Evolutionary conservation across 2,329 filamentous ascomycete species (phyloP).

Genomic region (Hansfordia pulvinata): DNA sequence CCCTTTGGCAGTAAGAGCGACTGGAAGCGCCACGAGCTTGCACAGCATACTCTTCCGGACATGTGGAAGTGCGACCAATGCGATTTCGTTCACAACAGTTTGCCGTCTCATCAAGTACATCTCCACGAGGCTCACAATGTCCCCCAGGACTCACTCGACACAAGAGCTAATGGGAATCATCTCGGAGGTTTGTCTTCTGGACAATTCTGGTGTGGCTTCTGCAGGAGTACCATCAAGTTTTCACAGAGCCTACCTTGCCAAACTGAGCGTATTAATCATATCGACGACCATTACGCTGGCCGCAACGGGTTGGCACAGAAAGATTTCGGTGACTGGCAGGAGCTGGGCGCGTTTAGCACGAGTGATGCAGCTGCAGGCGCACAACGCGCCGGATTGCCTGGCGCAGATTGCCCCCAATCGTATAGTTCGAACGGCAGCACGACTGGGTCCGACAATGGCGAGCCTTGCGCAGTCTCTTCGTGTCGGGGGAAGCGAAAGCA

Average conservation of each 20-base stretch:
- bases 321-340: slow-evolving; percentile 42
- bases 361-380: slow-evolving; percentile 2
- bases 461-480: no score
- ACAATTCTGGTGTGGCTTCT: slow-evolving; percentile 96
- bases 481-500: no score
- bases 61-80: slow-evolving; percentile 54
- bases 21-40: slow-evolving; percentile 83
- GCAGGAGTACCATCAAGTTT: slow-evolving; percentile 42
- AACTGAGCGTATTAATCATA: slow-evolving; percentile 52
- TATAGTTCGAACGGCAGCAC: no score
- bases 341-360: slow-evolving; percentile 16
- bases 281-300: slow-evolving; percentile 57
- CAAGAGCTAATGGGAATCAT: no score
- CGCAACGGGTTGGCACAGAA: slow-evolving; percentile 22
- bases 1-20: slow-evolving; percentile 86
- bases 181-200: no score
- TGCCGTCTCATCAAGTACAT: slow-evolving; percentile 5
- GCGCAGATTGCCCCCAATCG: no score
- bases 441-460: no score
- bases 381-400: no score
- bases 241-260: no score
- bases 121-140: slow-evolving; percentile 3
- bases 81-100: no score
- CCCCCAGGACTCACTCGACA: no score
- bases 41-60: slow-evolving; percentile 60